Evolutionary conservation across 176 grass and related monocot genomes (phyloP).

Genomic region (Elymus sibiricus): DNA sequence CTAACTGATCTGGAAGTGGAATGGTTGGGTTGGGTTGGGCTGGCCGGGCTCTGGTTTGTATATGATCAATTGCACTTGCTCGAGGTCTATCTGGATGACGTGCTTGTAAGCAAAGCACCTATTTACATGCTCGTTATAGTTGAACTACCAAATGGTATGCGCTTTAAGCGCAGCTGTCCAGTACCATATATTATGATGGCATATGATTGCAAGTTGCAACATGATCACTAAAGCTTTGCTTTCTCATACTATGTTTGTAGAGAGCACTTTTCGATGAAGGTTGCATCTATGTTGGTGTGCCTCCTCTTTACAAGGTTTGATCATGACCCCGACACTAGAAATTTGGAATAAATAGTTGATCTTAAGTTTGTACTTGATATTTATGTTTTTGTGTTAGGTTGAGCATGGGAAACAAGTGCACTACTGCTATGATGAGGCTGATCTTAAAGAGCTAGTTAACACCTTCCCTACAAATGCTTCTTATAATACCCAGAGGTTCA

Average conservation of each 20-base stretch:
- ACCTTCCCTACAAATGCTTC: slow-evolving; percentile 82
- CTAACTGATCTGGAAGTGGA: background rate
- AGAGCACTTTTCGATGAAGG: slow-evolving; percentile 96
- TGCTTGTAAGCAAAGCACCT: background rate
- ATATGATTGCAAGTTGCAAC: background rate
- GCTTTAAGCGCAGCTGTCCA: background rate
- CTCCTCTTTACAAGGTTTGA: slow-evolving; percentile 92
- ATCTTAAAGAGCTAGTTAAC: slow-evolving; percentile 66
- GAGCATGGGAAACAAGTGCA: slow-evolving; percentile 92
- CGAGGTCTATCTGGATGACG: background rate
- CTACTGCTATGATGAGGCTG: slow-evolving; percentile 85
- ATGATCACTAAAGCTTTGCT: slow-evolving; percentile 18
- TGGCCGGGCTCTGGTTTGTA: background rate
- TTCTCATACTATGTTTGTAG: slow-evolving; percentile 40
- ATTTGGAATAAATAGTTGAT: background rate
- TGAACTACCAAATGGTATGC: background rate
- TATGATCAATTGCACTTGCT: slow-evolving; percentile 14
- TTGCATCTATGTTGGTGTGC: slow-evolving; percentile 94
- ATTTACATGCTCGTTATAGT: slow-evolving; percentile 9
- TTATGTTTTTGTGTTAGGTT: slow-evolving; percentile 54
- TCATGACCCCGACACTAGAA: background rate
- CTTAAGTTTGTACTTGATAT: slow-evolving; percentile 9
- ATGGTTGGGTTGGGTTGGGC: background rate
- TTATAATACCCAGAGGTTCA: slow-evolving; percentile 88
- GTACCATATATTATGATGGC: slow-evolving; percentile 5